Evolutionary conservation across 2,329 filamentous ascomycete genomes (phyloP).

Genomic region (Talaromyces sp.): DNA sequence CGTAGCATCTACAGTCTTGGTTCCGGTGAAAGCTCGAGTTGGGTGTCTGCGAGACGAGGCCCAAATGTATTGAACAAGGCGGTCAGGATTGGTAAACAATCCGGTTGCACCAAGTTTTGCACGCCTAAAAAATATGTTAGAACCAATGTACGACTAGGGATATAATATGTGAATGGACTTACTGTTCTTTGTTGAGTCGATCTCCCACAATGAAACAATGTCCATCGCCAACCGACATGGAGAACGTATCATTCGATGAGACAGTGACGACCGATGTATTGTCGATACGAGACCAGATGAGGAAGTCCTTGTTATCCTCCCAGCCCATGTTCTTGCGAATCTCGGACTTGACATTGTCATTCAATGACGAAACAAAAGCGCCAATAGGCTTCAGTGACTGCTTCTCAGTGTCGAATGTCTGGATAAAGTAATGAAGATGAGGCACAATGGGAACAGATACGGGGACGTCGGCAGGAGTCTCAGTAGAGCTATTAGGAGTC

Average conservation of each 20-base stretch:
- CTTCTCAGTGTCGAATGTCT: slow-evolving; percentile 49
- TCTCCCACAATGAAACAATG: slow-evolving; percentile 41
- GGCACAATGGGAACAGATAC: slow-evolving; percentile 26
- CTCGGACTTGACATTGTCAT: slow-evolving; percentile 37
- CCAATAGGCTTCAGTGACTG: slow-evolving; percentile 39
- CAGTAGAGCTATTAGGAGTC: slow-evolving; percentile 1
- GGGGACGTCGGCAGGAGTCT: slow-evolving; percentile 3
- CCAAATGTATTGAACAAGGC: slow-evolving; percentile 41
- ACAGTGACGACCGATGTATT: slow-evolving; percentile 32
- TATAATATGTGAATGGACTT: too few relatives aligned
- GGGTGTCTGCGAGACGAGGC: slow-evolving; percentile 44
- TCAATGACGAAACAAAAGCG: slow-evolving; percentile 39
- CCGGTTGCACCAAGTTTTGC: slow-evolving; percentile 30
- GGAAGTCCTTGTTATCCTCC: slow-evolving; percentile 36
- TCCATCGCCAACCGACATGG: slow-evolving; percentile 33
- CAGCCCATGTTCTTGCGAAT: slow-evolving; percentile 37
- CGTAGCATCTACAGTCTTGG: slow-evolving; percentile 47
- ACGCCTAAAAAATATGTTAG: slow-evolving; percentile 24
- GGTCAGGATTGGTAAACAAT: slow-evolving; percentile 35
- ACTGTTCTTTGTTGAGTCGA: slow-evolving; percentile 34
- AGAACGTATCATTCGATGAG: slow-evolving; percentile 32
- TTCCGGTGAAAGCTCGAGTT: slow-evolving; percentile 39
- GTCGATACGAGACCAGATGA: slow-evolving; percentile 41
- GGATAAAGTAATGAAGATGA: slow-evolving; percentile 46
- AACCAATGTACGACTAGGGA: background rate